phyloP scores from a whole-genome alignment of 768 basidiomycete genomes.

The Hypsizygus marmoreus region DNA sequence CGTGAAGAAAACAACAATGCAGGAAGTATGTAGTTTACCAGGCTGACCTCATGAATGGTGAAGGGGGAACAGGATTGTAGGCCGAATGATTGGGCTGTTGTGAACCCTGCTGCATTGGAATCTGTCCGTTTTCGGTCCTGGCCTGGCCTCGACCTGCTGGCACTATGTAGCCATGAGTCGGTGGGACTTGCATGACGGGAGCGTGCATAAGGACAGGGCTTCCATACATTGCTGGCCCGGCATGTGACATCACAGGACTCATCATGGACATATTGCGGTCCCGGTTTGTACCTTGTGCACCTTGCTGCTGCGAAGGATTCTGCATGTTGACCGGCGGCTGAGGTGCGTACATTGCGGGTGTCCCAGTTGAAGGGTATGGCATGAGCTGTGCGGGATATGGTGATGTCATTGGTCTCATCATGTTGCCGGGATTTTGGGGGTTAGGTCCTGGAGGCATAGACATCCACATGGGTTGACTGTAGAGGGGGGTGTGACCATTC shows the following conservation, averaged over 20 bases:
- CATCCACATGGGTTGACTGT: slow-evolving; percentile 69
- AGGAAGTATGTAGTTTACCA: slow-evolving; percentile 47
- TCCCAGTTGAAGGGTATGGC: slow-evolving; percentile 60
- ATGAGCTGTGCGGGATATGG: slow-evolving; percentile 69
- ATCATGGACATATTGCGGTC: slow-evolving; percentile 61
- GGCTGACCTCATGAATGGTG: slow-evolving; percentile 45
- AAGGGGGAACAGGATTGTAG: slow-evolving; percentile 43
- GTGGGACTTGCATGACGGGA: slow-evolving; percentile 42
- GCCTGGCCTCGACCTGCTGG: slow-evolving; percentile 50
- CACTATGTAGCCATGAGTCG: slow-evolving; percentile 50
- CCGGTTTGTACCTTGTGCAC: slow-evolving; percentile 38
- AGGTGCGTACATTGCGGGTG: slow-evolving; percentile 51
- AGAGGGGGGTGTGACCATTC: slow-evolving; percentile 63
- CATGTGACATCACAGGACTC: slow-evolving; percentile 72
- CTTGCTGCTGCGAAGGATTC: slow-evolving; percentile 39
- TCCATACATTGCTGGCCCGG: slow-evolving; percentile 62
- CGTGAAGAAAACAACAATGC: slow-evolving; percentile 23
- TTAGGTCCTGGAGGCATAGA: slow-evolving; percentile 47
- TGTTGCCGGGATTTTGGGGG: slow-evolving; percentile 47
- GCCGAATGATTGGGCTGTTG: slow-evolving; percentile 33
- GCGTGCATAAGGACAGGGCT: slow-evolving; percentile 76
- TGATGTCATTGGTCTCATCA: slow-evolving; percentile 60
- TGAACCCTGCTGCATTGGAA: slow-evolving; percentile 41
- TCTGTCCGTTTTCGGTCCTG: slow-evolving; percentile 49
- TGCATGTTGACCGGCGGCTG: slow-evolving; percentile 46